phyloP scores from a whole-genome alignment of 139 green algal species.

The Closterium sp. region DNA sequence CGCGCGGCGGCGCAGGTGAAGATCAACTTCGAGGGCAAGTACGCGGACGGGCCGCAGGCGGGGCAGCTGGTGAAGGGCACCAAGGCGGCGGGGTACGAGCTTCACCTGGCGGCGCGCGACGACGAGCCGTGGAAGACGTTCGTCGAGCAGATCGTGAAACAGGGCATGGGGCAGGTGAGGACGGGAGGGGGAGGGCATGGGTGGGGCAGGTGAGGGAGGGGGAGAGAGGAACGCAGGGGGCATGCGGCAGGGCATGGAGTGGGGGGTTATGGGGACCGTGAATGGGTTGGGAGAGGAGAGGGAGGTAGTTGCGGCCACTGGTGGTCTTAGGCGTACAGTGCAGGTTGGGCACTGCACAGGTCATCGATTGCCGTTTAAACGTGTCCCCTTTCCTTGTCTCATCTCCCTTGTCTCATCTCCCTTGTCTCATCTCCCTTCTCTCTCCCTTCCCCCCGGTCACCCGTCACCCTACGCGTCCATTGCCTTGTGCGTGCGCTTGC shows the following conservation, averaged over 20 bases:
- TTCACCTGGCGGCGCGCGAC: constrained; percentile 34
- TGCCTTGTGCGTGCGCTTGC: too few relatives aligned
- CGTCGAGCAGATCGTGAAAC: constrained; percentile 37
- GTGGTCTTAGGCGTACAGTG: background rate
- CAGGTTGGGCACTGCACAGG: too few relatives aligned
- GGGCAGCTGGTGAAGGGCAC: constrained; percentile 44
- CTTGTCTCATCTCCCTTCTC: too few relatives aligned
- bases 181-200: background rate
- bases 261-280: background rate
- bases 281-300: background rate
- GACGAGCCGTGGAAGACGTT: constrained; percentile 52
- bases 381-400: too few relatives aligned
- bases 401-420: too few relatives aligned
- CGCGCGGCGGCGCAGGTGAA: constrained; percentile 8
- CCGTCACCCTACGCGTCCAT: background rate
- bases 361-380: too few relatives aligned
- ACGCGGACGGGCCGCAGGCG: constrained; percentile 43
- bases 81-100: constrained; percentile 47
- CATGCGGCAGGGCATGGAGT: too few relatives aligned
- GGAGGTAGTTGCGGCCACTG: too few relatives aligned
- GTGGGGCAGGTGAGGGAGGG: too few relatives aligned
- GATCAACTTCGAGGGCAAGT: constrained; percentile 53
- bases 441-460: too few relatives aligned
- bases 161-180: constrained; percentile 49
- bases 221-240: too few relatives aligned